Conservation (phyloP, 2,329 filamentous ascomycete genomes). For the Rugonectria rugulosa region DNA sequence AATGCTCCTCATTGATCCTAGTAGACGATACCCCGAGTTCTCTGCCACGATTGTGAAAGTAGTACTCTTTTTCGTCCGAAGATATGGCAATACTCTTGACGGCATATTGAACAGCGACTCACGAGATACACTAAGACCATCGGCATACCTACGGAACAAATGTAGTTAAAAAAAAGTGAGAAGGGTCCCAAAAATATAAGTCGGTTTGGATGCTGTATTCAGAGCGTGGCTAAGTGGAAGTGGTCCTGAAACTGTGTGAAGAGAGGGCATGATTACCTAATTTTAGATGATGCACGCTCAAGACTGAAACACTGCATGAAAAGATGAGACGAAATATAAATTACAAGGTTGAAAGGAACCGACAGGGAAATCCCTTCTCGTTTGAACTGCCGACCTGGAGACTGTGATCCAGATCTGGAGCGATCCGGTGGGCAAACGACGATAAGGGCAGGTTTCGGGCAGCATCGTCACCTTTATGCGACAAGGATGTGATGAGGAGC, state of each 20-base stretch:
- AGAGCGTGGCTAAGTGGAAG: constrained; percentile 5
- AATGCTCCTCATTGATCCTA: too few relatives aligned
- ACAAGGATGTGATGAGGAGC: neutral
- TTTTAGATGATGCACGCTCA: too few relatives aligned
- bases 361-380: constrained; percentile 11
- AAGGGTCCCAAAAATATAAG: too few relatives aligned
- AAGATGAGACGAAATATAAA: constrained; percentile 12
- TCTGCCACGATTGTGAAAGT: too few relatives aligned
- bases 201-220: too few relatives aligned
- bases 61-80: too few relatives aligned
- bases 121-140: too few relatives aligned
- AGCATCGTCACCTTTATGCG: neutral
- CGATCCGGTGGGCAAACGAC: constrained; percentile 1
- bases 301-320: constrained; percentile 11
- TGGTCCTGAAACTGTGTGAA: neutral
- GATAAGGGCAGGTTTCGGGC: constrained; percentile 1
- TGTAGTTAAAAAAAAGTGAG: too few relatives aligned
- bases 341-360: constrained; percentile 2
- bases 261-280: neutral
- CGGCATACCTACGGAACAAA: too few relatives aligned
- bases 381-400: neutral
- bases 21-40: too few relatives aligned
- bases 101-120: too few relatives aligned
- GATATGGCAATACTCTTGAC: too few relatives aligned
- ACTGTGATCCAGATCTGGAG: constrained; percentile 7